phyloP scores from a whole-genome alignment of 2,329 filamentous ascomycete species.

The Clarireedia homoeocarpa region DNA sequence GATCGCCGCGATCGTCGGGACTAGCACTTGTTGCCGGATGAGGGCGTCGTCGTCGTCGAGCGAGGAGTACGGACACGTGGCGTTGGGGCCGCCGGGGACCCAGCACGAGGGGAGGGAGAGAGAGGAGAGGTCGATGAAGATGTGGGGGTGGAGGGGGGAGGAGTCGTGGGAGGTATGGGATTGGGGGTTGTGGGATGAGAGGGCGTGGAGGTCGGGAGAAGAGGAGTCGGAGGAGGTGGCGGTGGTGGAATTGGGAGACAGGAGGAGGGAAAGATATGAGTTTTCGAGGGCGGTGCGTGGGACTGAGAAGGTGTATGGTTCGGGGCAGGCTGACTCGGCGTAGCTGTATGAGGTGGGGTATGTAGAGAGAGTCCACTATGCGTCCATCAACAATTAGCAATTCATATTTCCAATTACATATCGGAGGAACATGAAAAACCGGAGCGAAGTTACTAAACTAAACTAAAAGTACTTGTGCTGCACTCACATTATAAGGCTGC shows the following conservation, averaged over 20 bases:
- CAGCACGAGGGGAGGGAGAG: conserved; percentile 50
- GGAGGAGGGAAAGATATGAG: conserved; percentile 39
- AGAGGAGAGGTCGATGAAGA: conserved; percentile 56
- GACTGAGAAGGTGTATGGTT: conserved; percentile 42
- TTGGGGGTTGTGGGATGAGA: background rate
- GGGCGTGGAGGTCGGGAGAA: too few relatives aligned
- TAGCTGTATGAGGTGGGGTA: conserved; percentile 35
- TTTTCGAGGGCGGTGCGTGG: conserved; percentile 59
- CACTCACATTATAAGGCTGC: conserved; percentile 50
- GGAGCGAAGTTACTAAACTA: conserved; percentile 30
- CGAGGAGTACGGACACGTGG: conserved; percentile 47
- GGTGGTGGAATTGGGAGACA: background rate
- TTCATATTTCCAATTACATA: background rate
- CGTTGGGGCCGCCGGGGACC: conserved; percentile 47
- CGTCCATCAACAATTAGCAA: background rate
- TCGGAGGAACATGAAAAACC: conserved; percentile 22
- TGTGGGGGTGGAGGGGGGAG: conserved; percentile 27
- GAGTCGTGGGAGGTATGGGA: background rate
- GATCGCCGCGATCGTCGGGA: conserved; percentile 51
- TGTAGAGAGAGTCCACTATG: conserved; percentile 43
- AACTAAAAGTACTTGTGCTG: too few relatives aligned
- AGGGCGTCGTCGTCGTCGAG: conserved; percentile 29
- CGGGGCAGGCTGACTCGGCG: conserved; percentile 39
- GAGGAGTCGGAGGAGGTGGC: too few relatives aligned
- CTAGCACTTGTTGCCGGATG: conserved; percentile 37